Percentiles rank a stretch among this genome's conserved stretches.
Conservation (phyloP, 495 filamentous ascomycete genomes). For the Penicillium canescens region DNA sequence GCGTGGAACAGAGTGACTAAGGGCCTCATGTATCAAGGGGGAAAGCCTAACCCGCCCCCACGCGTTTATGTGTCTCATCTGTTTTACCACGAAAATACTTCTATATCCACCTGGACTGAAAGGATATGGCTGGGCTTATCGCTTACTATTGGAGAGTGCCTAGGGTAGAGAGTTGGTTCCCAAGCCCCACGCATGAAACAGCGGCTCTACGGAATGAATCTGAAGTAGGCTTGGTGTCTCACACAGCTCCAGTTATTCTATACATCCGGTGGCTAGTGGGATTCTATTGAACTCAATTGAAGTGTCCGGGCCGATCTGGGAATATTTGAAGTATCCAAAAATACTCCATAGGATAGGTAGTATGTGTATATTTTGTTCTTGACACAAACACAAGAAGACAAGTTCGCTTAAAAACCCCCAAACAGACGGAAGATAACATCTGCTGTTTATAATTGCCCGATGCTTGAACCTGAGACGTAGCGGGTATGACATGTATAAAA, state of each 20-base stretch:
- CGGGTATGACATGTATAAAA: too few species aligned
- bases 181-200: conserved; percentile 16
- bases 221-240: background rate
- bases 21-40: conserved; percentile 16
- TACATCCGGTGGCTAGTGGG: background rate
- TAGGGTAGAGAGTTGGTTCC: background rate
- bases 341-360: too few species aligned
- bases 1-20: conserved; percentile 7
- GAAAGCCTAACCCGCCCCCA: conserved; percentile 6
- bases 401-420: too few species aligned
- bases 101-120: background rate
- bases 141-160: background rate
- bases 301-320: background rate
- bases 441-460: too few species aligned
- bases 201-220: conserved; percentile 7
- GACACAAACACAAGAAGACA: too few species aligned
- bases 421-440: too few species aligned
- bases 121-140: background rate
- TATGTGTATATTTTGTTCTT: too few species aligned
- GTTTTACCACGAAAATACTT: background rate
- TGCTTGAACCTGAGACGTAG: too few species aligned
- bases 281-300: conserved; percentile 1
- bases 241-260: too few species aligned
- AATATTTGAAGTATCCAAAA: too few species aligned
- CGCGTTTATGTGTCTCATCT: conserved; percentile 20